These are phyloP conservation scores for Ophiostoma ips DNA, from an alignment of 2,329 filamentous ascomycete species.

Conservation along the genomic window DNA sequence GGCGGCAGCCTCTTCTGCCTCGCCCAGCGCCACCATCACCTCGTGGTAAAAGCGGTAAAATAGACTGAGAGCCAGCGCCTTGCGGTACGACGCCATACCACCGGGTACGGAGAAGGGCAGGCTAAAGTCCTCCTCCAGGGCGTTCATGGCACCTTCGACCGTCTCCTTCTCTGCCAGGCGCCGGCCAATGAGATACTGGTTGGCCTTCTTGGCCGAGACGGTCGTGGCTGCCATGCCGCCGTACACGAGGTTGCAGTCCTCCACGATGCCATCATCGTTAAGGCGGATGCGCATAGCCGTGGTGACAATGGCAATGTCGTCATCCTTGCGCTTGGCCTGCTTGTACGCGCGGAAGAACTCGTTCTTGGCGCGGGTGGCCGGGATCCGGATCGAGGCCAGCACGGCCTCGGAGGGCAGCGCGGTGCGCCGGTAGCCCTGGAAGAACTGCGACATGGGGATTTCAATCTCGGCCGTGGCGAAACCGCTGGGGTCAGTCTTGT, in stretches of 20 bases:
- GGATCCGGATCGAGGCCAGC: conserved; percentile 78
- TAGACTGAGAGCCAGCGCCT: conserved; percentile 79
- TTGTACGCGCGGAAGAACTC: conserved; percentile 89
- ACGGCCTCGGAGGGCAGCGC: conserved; percentile 69
- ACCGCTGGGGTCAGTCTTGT: conserved; percentile 31
- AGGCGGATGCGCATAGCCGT: conserved; percentile 66
- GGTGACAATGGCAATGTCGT: conserved; percentile 96
- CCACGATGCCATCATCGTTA: conserved; percentile 50
- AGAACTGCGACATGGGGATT: conserved; percentile 87
- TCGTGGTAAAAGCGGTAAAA: conserved; percentile 98
- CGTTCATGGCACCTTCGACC: conserved; percentile 78
- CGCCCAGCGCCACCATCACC: conserved; percentile 48
- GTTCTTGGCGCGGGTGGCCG: conserved; percentile 55
- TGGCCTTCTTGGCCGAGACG: conserved; percentile 68
- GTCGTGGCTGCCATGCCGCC: conserved; percentile 93
- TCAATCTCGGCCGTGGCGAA: conserved; percentile 42
- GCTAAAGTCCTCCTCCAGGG: conserved; percentile 80
- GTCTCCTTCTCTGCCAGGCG: conserved; percentile 68
- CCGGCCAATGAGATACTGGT: conserved; percentile 61
- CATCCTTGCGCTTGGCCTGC: conserved; percentile 91
- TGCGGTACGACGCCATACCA: conserved; percentile 94
- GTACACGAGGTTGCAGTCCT: conserved; percentile 69
- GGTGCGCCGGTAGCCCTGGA: conserved; percentile 79
- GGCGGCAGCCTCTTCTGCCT: conserved; percentile 11
- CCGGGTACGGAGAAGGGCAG: conserved; percentile 82